These are phyloP conservation scores for Symbiodinium pilosum DNA, from an alignment of 73 alveolate species.

Conservation along the genomic window DNA sequence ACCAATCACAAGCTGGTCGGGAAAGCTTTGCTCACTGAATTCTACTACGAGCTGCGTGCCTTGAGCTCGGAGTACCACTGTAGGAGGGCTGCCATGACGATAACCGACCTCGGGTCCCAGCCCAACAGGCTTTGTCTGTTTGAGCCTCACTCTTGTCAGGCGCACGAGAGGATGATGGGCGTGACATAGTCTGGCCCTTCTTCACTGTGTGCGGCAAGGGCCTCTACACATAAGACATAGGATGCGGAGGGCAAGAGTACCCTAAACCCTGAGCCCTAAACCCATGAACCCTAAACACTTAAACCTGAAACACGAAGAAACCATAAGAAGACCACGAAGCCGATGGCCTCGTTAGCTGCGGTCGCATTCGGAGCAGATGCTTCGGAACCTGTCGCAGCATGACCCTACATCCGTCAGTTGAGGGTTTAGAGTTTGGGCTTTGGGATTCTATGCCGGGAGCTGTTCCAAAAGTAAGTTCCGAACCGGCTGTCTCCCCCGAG, in stretches of 20 bases:
- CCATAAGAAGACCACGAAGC: background rate
- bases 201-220: background rate
- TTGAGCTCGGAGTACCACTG: constrained; percentile 93
- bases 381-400: background rate
- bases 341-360: no score
- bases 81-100: constrained; percentile 77
- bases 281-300: background rate
- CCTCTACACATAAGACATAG: background rate
- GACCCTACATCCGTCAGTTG: no score
- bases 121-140: background rate
- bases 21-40: no score
- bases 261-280: background rate
- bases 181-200: constrained; percentile 88
- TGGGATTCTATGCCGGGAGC: no score
- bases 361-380: background rate
- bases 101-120: constrained; percentile 46
- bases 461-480: background rate
- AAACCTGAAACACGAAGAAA: background rate
- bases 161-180: constrained; percentile 67
- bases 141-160: background rate
- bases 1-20: no score
- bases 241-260: no score
- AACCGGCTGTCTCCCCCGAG: constrained; percentile 18
- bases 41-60: constrained; percentile 19
- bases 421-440: no score